Conservation (phyloP, 1,284 basidiomycete genomes). For the Cryptococcus sp. region DNA sequence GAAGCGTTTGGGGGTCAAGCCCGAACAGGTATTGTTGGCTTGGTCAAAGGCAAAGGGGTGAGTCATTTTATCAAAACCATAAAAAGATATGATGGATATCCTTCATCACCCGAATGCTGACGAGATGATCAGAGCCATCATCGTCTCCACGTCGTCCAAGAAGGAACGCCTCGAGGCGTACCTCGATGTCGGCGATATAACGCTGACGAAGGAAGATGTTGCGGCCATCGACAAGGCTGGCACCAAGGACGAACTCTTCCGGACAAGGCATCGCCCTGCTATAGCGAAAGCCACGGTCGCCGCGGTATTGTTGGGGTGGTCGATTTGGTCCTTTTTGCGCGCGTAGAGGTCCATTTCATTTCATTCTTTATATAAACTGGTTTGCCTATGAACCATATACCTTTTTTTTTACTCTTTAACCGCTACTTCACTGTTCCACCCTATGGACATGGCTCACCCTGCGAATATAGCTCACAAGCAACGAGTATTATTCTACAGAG, state of each 20-base stretch:
- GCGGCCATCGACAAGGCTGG: constrained; percentile 48
- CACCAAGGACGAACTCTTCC: constrained; percentile 13
- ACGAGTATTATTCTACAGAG: too few species aligned
- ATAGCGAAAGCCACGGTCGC: too few species aligned
- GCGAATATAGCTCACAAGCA: too few species aligned
- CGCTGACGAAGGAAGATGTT: constrained; percentile 46
- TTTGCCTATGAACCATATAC: too few species aligned
- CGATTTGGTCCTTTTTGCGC: too few species aligned
- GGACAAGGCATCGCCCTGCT: too few species aligned
- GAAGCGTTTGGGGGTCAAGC: constrained; percentile 56
- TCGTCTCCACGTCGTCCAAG: constrained; percentile 66
- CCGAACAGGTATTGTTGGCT: constrained; percentile 64
- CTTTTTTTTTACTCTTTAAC: too few species aligned
- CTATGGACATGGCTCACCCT: too few species aligned
- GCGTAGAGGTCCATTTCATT: too few species aligned
- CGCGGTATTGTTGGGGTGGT: too few species aligned
- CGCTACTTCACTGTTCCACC: too few species aligned
- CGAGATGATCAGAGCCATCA: constrained; percentile 29
- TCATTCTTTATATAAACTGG: too few species aligned
- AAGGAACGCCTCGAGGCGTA: constrained; percentile 65
- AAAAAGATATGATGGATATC: background rate
- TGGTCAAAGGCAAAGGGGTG: constrained; percentile 44
- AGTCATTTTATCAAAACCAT: constrained; percentile 10
- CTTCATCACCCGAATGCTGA: background rate
- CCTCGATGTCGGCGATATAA: constrained; percentile 56